These are phyloP conservation scores for Castanea mollissima DNA, from an alignment of 306 rosid species.

Conservation along the genomic window DNA sequence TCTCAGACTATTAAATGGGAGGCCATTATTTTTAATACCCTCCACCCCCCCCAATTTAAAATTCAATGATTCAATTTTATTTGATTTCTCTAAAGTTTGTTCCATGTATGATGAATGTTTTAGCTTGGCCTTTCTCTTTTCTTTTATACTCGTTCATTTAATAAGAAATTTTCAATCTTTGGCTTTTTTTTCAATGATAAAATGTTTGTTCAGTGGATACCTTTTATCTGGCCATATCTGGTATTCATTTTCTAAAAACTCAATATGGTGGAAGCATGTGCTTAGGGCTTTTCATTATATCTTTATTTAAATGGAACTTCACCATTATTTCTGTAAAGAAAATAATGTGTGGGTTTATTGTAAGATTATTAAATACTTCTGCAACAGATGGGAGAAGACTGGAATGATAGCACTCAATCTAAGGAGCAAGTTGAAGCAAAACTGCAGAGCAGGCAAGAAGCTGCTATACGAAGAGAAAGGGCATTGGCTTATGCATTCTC, in stretches of 20 bases:
- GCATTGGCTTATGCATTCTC: constrained; percentile 85
- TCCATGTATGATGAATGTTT: not conserved
- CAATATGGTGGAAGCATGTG: not conserved
- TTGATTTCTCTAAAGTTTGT: no score
- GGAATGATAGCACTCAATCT: constrained; percentile 67
- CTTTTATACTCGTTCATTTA: not conserved
- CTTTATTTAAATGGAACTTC: not conserved
- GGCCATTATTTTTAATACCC: not conserved
- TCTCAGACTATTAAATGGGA: not conserved
- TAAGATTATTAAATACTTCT: constrained; percentile 14
- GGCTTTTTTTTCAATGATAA: not conserved
- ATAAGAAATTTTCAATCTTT: not conserved
- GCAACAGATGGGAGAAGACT: constrained; percentile 51
- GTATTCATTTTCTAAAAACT: no score
- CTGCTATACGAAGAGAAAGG: constrained; percentile 84
- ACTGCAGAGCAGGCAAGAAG: constrained; percentile 52
- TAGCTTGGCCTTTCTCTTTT: not conserved
- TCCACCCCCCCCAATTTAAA: no score
- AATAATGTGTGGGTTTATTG: not conserved
- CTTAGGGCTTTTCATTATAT: not conserved
- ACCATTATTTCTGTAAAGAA: not conserved
- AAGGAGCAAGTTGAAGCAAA: constrained; percentile 73
- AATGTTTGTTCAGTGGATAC: not conserved
- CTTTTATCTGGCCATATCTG: no score
- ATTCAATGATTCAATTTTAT: no score